phyloP scores from a whole-genome alignment of 75 land plant genomes.

The Selaginella tamariscina region DNA sequence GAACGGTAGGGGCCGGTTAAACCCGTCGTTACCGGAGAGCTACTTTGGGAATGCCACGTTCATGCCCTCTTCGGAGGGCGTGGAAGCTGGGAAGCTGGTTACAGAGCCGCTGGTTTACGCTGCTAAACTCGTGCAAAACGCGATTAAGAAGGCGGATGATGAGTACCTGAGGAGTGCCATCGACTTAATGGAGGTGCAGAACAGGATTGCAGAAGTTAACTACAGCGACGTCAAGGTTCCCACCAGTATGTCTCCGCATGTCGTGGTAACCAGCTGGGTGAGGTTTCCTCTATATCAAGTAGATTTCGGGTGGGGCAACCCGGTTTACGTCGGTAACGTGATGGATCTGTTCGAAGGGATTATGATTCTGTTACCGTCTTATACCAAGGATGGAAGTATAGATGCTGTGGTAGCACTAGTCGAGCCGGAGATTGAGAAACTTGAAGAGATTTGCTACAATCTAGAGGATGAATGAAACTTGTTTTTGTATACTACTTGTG shows the following conservation, averaged over 20 bases:
- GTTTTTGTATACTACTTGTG: no score
- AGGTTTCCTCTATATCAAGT: constrained; percentile 7
- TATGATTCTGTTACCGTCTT: neutral
- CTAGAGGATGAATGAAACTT: no score
- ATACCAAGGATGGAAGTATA: neutral
- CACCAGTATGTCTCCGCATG: neutral
- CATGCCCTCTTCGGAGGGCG: neutral
- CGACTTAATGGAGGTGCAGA: constrained; percentile 1
- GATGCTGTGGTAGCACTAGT: neutral
- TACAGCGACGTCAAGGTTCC: neutral
- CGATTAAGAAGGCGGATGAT: constrained; percentile 3
- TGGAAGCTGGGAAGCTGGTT: neutral
- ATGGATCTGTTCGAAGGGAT: constrained; percentile 1
- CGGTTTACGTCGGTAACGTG: constrained; percentile 1
- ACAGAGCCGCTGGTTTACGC: neutral
- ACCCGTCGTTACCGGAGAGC: constrained; percentile 16
- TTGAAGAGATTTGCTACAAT: neutral
- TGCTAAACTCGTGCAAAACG: neutral
- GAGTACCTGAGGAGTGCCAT: neutral
- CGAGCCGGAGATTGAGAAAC: constrained; percentile 4
- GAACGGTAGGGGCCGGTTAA: constrained; percentile 10
- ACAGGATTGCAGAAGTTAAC: neutral
- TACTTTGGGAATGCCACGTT: constrained; percentile 17
- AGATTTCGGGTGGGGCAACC: constrained; percentile 6
- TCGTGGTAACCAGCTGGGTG: constrained; percentile 11